A percentile compares a stretch with the other conserved stretches of the same genome.
These are phyloP conservation scores for Moricandia arvensis DNA, from an alignment of 345 rosid species.

Conservation along the genomic window DNA sequence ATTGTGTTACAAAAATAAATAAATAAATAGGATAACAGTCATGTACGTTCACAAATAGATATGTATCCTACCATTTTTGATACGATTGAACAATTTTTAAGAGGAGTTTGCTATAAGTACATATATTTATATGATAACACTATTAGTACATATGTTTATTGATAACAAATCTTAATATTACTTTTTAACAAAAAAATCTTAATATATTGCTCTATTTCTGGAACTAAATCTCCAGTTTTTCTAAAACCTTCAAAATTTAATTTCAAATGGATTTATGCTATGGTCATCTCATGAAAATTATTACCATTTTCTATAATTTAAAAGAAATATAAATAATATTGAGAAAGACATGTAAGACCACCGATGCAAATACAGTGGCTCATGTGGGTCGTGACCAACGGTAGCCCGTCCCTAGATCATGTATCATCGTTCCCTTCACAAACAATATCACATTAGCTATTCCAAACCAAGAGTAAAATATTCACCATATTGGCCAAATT, in stretches of 20 bases:
- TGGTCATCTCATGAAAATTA: not conserved
- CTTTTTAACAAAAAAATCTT: no score
- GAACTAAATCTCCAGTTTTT: not conserved
- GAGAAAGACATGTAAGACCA: not conserved
- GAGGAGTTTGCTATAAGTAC: no score
- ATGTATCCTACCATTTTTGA: no score
- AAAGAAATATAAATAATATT: not conserved
- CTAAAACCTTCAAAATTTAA: not conserved
- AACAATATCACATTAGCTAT: not conserved
- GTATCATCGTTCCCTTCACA: not conserved
- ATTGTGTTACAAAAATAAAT: no score
- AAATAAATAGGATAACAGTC: no score
- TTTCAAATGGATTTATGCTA: not conserved
- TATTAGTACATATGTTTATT: no score
- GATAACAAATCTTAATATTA: no score
- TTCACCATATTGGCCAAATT: not conserved
- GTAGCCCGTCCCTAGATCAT: not conserved
- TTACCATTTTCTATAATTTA: not conserved
- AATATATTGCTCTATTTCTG: no score
- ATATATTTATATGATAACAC: no score
- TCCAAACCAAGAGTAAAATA: not conserved
- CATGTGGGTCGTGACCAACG: not conserved
- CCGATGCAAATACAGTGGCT: not conserved
- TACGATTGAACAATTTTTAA: no score
- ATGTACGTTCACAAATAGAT: no score